Base-by-base conservation (phyloP, 2,329 filamentous ascomycete genomes). In the Alternaria ethzedia region DNA sequence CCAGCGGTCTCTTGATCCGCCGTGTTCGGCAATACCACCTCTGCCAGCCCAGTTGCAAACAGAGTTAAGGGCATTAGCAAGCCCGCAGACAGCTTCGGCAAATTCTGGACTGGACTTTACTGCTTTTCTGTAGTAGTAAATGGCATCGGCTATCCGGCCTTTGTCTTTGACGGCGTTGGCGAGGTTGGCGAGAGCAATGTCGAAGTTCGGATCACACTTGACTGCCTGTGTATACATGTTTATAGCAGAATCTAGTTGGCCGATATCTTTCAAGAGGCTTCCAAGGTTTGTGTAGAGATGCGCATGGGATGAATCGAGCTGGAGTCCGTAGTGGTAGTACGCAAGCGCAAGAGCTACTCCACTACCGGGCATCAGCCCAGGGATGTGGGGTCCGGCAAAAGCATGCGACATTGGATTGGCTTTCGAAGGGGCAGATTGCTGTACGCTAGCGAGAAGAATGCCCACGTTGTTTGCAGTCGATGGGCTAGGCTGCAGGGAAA, bases 401-500 rank as follows among this genome's bases (percentile, higher is more conserved):
- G 70, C 64, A 50, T 78, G 77, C 67, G 81, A 79, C 23, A 82
- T 80, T 9, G 82, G 78, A 74, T 65, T 79, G 63, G 77, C 70
- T 51, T 82, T 84, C 9, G 82, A 80, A 4, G 81, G 81, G 8
- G 79, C 74, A 25, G 84, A 85, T 71, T 97, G 94, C 75, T 97
- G 96, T 20, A 98, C 92, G 60, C 96, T 93, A 6, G 96, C 96
- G n/a, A 99, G 88, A 26, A 99, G 85, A 59, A 99, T 99, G 4
- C 96, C 96, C 12, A 99, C 94, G 77, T 99, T 99, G 78, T 99
- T 99, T 1, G 96, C 96, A 0, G 96, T 99, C 0, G 96, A 99
- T 3, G 96, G 96, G 73, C 96, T 98, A 51, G 96, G 94, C 68
- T 97, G 96, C 3, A 99, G 85, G 0, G 96, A 97, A 4, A 99